Percentiles rank a stretch among this genome's conserved stretches.
Evolutionary conservation across 164 flowering plant genomes (phyloP).

Genomic region (Annona cherimola): DNA sequence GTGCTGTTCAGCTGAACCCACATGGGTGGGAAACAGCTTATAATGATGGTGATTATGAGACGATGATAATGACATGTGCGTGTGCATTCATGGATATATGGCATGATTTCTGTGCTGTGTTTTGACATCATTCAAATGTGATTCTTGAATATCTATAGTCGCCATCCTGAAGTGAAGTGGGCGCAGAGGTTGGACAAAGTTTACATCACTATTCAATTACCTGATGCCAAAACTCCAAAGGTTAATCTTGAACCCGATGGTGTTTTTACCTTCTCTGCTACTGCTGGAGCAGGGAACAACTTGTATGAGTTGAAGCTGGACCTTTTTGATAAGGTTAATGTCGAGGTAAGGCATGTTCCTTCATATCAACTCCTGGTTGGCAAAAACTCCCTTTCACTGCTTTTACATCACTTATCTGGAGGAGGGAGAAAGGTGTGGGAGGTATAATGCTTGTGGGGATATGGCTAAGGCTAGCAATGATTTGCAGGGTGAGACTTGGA

Average conservation of each 20-base stretch:
- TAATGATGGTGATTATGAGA: no score
- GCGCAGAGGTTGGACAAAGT: conserved; percentile 84
- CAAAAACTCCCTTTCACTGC: background rate
- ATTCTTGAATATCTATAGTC: conserved; percentile 34
- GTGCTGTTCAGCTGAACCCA: no score
- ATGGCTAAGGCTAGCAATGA: no score
- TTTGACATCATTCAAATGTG: background rate
- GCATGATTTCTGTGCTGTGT: no score
- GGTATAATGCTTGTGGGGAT: no score
- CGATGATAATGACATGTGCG: no score
- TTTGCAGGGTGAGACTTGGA: no score
- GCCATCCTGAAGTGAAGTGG: conserved; percentile 93
- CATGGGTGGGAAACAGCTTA: no score
- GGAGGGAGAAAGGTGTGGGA: background rate
- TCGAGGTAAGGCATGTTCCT: conserved; percentile 50
- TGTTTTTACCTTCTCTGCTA: conserved; percentile 62
- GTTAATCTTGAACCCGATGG: conserved; percentile 85
- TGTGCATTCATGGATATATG: no score
- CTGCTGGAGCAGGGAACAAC: conserved; percentile 51
- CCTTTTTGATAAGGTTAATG: conserved; percentile 79
- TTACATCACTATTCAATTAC: conserved; percentile 58
- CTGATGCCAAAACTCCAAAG: conserved; percentile 74
- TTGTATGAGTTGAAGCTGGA: conserved; percentile 71
- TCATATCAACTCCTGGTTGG: background rate
- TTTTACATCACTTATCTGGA: background rate